Base-by-base conservation (phyloP, 345 rosid species). In the Alliaria petiolata region DNA sequence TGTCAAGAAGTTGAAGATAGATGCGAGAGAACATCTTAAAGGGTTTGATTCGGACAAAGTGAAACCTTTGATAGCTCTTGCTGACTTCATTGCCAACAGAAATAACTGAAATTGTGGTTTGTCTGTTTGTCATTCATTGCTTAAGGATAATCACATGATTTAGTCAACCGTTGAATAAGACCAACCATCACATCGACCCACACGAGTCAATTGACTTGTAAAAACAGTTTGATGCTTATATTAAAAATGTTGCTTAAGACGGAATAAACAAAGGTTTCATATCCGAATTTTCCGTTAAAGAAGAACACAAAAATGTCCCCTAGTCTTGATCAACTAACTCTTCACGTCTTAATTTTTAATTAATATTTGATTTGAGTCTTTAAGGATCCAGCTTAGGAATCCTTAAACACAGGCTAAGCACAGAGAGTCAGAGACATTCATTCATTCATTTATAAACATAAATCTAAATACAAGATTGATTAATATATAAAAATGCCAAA, bases 1-100 rank as follows among this genome's bases (percentile, higher is more conserved):
- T 28, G 92, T 91, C 0, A 72, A 61, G 46, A 78, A 75, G 64
- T 67, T 93, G 88, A 85, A 70, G 52, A 69, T 44, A 50, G 90
- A 90, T 34, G 97, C 98, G 7, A 70, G 58, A 14, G 77, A 81
- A 50, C 83, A 81, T 78, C 80, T 93, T 54, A 40, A 39, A 28
- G 88, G 82, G 35, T 93, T 93, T 65, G 88, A 90, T 82, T 76
- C 67, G 13, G 74, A 60, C 3, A 90, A 87, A 81, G 88, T 91
- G 3, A 84, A 84, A 8, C 97, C 98, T n/a, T 81, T 90, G 85
- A 63, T 87, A 58, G 93, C 98, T 71, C 78, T 93, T 69, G 85
- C 93, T 26, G 76, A 86, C 77, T 90, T 87, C 73, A 90, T 93
- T 69, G 93, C 96, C 65, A 62, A 74, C 38, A 83, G 97, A 87